A percentile compares a stretch with the other conserved stretches of the same genome.
These are phyloP conservation scores for Didymella arachidicola DNA, from an alignment of 2,329 filamentous ascomycete species.

Conservation along the genomic window DNA sequence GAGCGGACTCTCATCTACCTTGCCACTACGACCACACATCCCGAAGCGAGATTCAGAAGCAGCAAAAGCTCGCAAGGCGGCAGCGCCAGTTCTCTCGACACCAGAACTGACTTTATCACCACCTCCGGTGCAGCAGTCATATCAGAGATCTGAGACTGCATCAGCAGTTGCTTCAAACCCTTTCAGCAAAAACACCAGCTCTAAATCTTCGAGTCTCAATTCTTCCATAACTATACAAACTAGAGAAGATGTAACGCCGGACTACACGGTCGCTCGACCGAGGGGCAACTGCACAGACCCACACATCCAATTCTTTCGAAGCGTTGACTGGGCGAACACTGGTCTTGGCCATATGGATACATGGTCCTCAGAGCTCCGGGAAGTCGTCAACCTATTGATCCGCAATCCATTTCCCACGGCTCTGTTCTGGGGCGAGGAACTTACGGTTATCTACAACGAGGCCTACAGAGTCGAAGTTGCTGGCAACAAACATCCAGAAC, in stretches of 20 bases:
- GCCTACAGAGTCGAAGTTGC: slow-evolving; percentile 46
- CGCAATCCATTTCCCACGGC: slow-evolving; percentile 41
- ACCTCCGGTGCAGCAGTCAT: neutral
- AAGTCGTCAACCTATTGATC: slow-evolving; percentile 47
- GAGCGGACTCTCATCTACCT: slow-evolving; percentile 15
- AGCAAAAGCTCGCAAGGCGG: slow-evolving; percentile 14
- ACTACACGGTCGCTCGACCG: slow-evolving; percentile 38
- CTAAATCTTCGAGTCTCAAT: slow-evolving; percentile 22
- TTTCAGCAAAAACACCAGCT: slow-evolving; percentile 30
- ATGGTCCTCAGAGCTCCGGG: slow-evolving; percentile 60
- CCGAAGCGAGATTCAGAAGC: slow-evolving; percentile 2
- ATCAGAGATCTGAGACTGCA: slow-evolving; percentile 20
- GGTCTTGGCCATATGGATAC: slow-evolving; percentile 57
- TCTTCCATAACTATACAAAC: slow-evolving; percentile 33
- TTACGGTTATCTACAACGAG: slow-evolving; percentile 53
- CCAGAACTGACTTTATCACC: slow-evolving; percentile 1
- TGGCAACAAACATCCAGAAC: slow-evolving; percentile 40
- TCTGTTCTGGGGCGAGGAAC: slow-evolving; percentile 54
- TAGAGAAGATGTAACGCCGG: slow-evolving; percentile 35
- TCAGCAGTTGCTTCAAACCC: slow-evolving; percentile 7
- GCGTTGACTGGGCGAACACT: slow-evolving; percentile 58
- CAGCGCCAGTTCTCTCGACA: slow-evolving; percentile 15
- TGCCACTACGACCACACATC: slow-evolving; percentile 4
- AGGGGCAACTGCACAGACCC: slow-evolving; percentile 38
- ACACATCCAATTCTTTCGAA: slow-evolving; percentile 50